Conservation (phyloP, 2,329 filamentous ascomycete genomes). For the Thielaviopsis populi region DNA sequence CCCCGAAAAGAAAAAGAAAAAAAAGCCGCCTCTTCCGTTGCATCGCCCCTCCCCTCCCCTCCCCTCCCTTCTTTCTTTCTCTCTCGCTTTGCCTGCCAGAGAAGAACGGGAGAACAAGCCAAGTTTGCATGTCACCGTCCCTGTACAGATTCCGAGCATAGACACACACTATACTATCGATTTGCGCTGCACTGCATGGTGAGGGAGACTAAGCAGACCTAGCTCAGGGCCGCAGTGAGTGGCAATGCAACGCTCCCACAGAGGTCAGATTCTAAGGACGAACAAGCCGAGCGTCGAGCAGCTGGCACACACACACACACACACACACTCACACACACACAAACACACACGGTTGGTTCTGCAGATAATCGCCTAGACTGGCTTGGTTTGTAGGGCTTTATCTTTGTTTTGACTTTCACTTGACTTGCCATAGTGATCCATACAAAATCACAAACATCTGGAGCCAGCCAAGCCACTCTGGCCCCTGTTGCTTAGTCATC, state of each 20-base stretch:
- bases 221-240: too few relatives aligned
- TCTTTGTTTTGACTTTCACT: background rate
- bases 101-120: conserved; percentile 2
- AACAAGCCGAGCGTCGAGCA: too few relatives aligned
- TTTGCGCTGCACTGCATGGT: too few relatives aligned
- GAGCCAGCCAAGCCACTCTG: background rate
- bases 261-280: too few relatives aligned
- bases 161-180: too few relatives aligned
- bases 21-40: background rate
- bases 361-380: too few relatives aligned
- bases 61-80: background rate
- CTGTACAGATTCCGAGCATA: background rate
- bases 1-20: background rate
- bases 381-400: background rate
- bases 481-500: background rate
- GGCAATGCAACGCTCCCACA: too few relatives aligned
- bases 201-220: too few relatives aligned
- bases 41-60: background rate
- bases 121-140: background rate
- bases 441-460: background rate
- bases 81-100: background rate
- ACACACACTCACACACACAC: too few relatives aligned
- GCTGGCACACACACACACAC: too few relatives aligned
- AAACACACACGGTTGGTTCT: too few relatives aligned
- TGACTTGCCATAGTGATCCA: background rate